These are phyloP conservation scores for Cutaneotrichosporon cavernicola DNA, from an alignment of 1,284 basidiomycete species.

Conservation along the genomic window DNA sequence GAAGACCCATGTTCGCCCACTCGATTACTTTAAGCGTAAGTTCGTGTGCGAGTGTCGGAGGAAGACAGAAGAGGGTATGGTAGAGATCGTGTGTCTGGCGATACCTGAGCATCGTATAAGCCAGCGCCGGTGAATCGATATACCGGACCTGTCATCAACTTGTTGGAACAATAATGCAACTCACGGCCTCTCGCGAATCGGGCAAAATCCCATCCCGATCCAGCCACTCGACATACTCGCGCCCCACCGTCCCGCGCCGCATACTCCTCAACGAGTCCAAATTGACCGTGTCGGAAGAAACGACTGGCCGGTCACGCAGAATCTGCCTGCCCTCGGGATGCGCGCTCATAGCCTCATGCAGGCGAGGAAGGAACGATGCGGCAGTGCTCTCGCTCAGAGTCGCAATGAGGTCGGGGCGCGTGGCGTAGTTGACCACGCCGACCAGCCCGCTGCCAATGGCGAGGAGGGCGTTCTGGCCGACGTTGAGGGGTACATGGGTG, in stretches of 20 bases:
- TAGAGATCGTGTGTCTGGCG: conserved; percentile 97
- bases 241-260: conserved; percentile 78
- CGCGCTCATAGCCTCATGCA: conserved; percentile 76
- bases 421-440: conserved; percentile 73
- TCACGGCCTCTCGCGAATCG: conserved; percentile 85
- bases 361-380: conserved; percentile 70
- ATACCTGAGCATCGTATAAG: conserved; percentile 97
- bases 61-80: conserved; percentile 82
- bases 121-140: conserved; percentile 86
- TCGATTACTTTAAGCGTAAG: conserved; percentile 92
- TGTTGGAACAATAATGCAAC: no score
- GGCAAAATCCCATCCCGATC: conserved; percentile 87
- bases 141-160: conserved; percentile 72
- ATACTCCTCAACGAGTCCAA: conserved; percentile 66
- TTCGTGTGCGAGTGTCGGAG: conserved; percentile 86
- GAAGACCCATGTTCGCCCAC: conserved; percentile 86
- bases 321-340: conserved; percentile 78
- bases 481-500: conserved; percentile 77
- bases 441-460: conserved; percentile 82
- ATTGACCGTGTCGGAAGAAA: conserved; percentile 75
- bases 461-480: conserved; percentile 78
- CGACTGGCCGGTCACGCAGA: conserved; percentile 75
- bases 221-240: conserved; percentile 88
- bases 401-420: conserved; percentile 78
- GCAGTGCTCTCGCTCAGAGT: conserved; percentile 88